Base-by-base conservation (phyloP, 176 grass and related monocot species). In the Lolium rigidum region DNA sequence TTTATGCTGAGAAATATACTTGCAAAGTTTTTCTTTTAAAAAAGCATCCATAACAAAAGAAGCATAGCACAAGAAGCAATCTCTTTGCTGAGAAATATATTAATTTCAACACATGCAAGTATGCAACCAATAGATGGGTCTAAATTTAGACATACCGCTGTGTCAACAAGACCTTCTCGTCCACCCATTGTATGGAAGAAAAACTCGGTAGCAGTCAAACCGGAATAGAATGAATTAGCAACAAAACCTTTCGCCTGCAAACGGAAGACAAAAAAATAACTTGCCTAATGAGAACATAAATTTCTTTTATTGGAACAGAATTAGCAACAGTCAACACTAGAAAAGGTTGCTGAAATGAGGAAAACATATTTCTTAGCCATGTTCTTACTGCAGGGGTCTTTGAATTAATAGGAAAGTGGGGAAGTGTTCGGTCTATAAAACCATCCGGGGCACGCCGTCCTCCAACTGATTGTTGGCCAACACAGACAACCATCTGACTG, bases 151-250 rank as follows among this genome's bases (percentile, higher is more conserved):
- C 91, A 72, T 98, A 98, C 96, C 75, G 96, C 96, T 51, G 96
- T 98, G 70, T 98, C 96, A 84, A 98, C 88, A 78, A 98, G 96
- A 90, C 96, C 96, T 94, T 98, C 96, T 89, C 96, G 83, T 78
- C 96, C 96, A 90, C 91, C 96, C 96, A 98, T 98, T 86, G 93
- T 98, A 81, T 98, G 93, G 84, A 98, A 98, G 84, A 98, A 94
- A 83, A 98, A 98, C 61, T 98, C 96, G 2, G 96, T 95, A 35
- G 96, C 88, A 86, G 93, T 95, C 91, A 98, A 91, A 68, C 93
- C 93, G 69, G 91, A 90, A 83, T 98, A 95, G 79, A 98, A 98
- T 78, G 96, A 98, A 84, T 95, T 98, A 77, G 96, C 91, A 90
- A 98, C 96, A 89, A 98, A 98, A 84, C 96, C 96, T 94, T 98